Evolutionary conservation across 768 basidiomycete genomes (phyloP).

Genomic region (Brasilioporus rufonigricans): DNA sequence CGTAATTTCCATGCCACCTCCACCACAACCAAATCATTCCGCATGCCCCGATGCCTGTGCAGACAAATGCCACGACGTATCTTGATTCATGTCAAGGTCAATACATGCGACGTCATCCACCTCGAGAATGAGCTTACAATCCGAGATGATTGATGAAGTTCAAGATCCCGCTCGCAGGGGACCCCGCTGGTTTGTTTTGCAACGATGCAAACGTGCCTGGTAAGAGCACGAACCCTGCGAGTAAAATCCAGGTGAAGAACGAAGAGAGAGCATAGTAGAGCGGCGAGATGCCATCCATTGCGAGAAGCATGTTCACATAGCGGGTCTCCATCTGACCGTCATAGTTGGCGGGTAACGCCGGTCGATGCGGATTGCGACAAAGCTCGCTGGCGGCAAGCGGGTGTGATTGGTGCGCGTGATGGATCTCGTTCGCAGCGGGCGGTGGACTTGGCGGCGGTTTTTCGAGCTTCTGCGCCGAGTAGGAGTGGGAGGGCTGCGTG

Average conservation of each 20-base stretch:
- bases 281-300: slow-evolving; percentile 52
- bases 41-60: slow-evolving; percentile 48
- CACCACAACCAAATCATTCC: slow-evolving; percentile 64
- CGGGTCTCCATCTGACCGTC: slow-evolving; percentile 37
- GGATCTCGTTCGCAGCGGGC: slow-evolving; percentile 11
- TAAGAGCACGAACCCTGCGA: slow-evolving; percentile 62
- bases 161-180: slow-evolving; percentile 34
- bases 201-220: slow-evolving; percentile 59
- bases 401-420: slow-evolving; percentile 5
- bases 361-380: slow-evolving; percentile 20
- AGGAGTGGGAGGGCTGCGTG: not conserved
- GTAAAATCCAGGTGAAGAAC: slow-evolving; percentile 62
- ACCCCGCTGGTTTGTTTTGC: slow-evolving; percentile 21
- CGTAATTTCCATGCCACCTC: slow-evolving; percentile 56
- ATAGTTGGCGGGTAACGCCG: slow-evolving; percentile 20
- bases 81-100: slow-evolving; percentile 28
- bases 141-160: slow-evolving; percentile 41
- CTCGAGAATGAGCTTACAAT: slow-evolving; percentile 36
- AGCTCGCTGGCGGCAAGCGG: slow-evolving; percentile 16
- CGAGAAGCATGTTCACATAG: slow-evolving; percentile 63
- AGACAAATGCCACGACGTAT: slow-evolving; percentile 52
- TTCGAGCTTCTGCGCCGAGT: not conserved
- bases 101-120: not conserved
- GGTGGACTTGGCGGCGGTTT: not conserved
- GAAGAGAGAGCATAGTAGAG: slow-evolving; percentile 48